A percentile compares a stretch with the other conserved stretches of the same genome.
These are phyloP conservation scores for Mrakia frigida DNA, from an alignment of 768 basidiomycete species.

Conservation along the genomic window DNA sequence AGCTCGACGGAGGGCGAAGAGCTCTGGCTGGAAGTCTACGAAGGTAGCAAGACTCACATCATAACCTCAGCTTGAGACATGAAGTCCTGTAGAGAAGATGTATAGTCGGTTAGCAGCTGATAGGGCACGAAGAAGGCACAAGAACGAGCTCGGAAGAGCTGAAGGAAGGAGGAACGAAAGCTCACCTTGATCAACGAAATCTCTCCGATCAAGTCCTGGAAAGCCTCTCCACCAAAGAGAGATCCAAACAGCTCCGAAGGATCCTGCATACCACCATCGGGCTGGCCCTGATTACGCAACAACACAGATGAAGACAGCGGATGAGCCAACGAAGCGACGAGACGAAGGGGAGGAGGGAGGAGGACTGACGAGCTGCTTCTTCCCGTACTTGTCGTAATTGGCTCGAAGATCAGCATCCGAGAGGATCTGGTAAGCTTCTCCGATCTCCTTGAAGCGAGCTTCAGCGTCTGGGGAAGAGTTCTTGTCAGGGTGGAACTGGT, in stretches of 20 bases:
- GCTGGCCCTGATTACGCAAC: constrained; percentile 55
- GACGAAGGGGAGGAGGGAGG: neutral
- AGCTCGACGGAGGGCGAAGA: neutral
- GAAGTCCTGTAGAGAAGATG: constrained; percentile 10
- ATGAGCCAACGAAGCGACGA: neutral
- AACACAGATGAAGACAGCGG: neutral
- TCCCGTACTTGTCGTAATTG: constrained; percentile 94
- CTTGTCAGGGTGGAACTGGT: constrained; percentile 67
- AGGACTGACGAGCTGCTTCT: constrained; percentile 60
- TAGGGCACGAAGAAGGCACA: too few species aligned
- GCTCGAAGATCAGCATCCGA: constrained; percentile 65
- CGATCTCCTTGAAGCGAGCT: constrained; percentile 94
- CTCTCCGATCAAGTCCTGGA: constrained; percentile 68
- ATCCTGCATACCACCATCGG: constrained; percentile 75
- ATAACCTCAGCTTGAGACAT: constrained; percentile 32
- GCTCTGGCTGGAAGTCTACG: neutral
- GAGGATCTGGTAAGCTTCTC: constrained; percentile 89
- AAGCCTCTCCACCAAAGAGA: constrained; percentile 92
- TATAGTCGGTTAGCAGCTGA: too few species aligned
- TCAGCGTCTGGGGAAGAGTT: constrained; percentile 72
- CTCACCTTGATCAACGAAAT: constrained; percentile 76
- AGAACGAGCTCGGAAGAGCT: neutral
- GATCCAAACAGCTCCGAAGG: constrained; percentile 91
- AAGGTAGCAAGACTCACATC: constrained; percentile 17
- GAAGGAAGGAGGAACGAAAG: neutral